phyloP scores from a whole-genome alignment of 2,329 filamentous ascomycete species.

The Phoma sp. region DNA sequence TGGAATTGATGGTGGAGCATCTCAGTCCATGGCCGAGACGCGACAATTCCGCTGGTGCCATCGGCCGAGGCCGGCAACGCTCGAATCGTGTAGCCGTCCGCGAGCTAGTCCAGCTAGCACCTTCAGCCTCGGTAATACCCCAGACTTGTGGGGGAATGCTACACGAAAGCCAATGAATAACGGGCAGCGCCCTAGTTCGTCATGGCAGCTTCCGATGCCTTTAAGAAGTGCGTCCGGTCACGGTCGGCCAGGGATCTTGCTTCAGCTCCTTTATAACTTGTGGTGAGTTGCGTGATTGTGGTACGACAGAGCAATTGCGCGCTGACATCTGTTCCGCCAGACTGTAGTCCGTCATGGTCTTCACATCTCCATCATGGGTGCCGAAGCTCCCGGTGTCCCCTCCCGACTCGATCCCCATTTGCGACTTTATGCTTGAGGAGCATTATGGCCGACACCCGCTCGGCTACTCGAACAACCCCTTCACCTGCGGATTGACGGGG shows the following conservation, averaged over 20 bases:
- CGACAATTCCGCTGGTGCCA: neutral
- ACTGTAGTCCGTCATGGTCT: conserved; percentile 51
- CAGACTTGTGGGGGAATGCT: conserved; percentile 12
- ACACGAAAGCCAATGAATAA: neutral
- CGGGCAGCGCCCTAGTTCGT: neutral
- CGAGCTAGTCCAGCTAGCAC: neutral
- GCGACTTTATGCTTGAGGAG: conserved; percentile 79
- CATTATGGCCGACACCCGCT: conserved; percentile 70
- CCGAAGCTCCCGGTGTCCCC: conserved; percentile 67
- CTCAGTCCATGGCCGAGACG: neutral
- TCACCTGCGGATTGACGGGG: conserved; percentile 77
- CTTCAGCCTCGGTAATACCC: conserved; percentile 4
- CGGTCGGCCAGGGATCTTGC: conserved; percentile 9
- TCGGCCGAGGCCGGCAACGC: neutral
- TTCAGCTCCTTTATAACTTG: neutral
- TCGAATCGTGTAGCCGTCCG: neutral
- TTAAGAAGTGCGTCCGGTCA: conserved; percentile 2
- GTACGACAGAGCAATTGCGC: neutral
- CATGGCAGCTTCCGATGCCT: conserved; percentile 1
- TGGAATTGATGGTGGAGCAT: neutral
- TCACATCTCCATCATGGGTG: conserved; percentile 66
- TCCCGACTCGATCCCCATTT: conserved; percentile 75
- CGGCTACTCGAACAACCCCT: conserved; percentile 69
- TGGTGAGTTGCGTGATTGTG: neutral
- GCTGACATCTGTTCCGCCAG: neutral